These are phyloP conservation scores for Podaxis pistillaris DNA, from an alignment of 768 basidiomycete species.

Conservation along the genomic window DNA sequence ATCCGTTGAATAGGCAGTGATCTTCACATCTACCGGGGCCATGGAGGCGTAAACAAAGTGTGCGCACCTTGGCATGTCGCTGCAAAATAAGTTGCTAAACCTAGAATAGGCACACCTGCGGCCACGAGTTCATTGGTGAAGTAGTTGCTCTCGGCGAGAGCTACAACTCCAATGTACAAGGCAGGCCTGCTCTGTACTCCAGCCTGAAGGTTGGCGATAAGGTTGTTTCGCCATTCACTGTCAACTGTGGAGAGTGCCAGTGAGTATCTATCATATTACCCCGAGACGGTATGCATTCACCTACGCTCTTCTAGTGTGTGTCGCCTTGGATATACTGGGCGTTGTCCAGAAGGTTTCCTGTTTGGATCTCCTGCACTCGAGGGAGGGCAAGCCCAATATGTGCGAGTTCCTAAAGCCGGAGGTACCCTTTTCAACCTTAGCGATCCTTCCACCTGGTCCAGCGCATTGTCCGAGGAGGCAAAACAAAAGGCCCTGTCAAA, in stretches of 20 bases:
- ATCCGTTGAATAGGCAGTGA: constrained; percentile 50
- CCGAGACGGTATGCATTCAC: neutral
- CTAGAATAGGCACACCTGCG: constrained; percentile 53
- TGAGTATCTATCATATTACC: constrained; percentile 32
- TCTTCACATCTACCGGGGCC: constrained; percentile 72
- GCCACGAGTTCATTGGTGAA: constrained; percentile 79
- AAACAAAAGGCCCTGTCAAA: constrained; percentile 36
- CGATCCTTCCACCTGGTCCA: constrained; percentile 45
- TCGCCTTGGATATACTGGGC: constrained; percentile 68
- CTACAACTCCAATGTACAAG: constrained; percentile 39
- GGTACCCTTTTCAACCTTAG: constrained; percentile 70
- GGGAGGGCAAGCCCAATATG: constrained; percentile 79
- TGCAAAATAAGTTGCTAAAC: neutral
- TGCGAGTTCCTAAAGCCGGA: constrained; percentile 77
- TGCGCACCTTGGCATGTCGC: constrained; percentile 28
- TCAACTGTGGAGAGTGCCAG: constrained; percentile 87
- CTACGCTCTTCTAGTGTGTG: constrained; percentile 49
- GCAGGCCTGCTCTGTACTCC: constrained; percentile 62
- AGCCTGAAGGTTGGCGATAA: constrained; percentile 69
- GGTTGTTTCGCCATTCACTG: constrained; percentile 78
- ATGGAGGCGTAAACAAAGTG: constrained; percentile 51
- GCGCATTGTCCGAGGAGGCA: constrained; percentile 31
- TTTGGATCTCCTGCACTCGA: constrained; percentile 68
- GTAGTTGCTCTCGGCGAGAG: constrained; percentile 64
- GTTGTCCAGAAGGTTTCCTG: constrained; percentile 58